Evolutionary conservation across 345 rosid species (phyloP).

Genomic region (Odontarrhena argentea): DNA sequence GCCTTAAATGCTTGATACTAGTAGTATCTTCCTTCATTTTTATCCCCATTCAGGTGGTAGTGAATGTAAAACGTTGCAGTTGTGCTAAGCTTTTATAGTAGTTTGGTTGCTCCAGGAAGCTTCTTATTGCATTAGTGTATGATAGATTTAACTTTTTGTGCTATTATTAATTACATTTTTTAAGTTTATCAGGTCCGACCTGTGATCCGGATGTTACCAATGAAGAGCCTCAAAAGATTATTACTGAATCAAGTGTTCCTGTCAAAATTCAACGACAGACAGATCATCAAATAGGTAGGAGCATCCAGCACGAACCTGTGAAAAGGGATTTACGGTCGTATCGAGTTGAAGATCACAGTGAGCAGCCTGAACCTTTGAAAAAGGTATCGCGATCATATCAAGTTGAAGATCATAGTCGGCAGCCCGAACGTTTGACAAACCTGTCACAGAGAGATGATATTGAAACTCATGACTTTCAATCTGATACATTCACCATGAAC

Average conservation of each 20-base stretch:
- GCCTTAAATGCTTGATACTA: constrained; percentile 29
- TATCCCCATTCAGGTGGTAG: constrained; percentile 20
- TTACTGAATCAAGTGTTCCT: constrained; percentile 49
- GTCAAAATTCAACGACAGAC: constrained; percentile 42
- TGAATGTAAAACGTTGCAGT: constrained; percentile 23
- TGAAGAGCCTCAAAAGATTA: constrained; percentile 54
- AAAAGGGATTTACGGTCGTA: constrained; percentile 30
- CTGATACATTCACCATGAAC: constrained; percentile 42
- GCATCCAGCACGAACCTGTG: constrained; percentile 45
- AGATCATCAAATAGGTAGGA: constrained; percentile 38
- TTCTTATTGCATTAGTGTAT: constrained; percentile 19
- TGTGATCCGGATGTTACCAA: constrained; percentile 52
- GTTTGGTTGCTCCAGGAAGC: constrained; percentile 11
- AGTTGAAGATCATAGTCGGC: constrained; percentile 36
- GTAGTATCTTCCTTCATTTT: constrained; percentile 30
- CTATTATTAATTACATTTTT: constrained; percentile 63
- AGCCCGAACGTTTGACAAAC: constrained; percentile 27
- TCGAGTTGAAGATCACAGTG: not conserved
- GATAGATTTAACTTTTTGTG: constrained; percentile 26
- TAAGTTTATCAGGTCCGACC: constrained; percentile 73
- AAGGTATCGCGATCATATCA: constrained; percentile 17
- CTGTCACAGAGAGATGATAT: constrained; percentile 51
- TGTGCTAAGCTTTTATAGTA: constrained; percentile 26
- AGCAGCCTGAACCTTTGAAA: constrained; percentile 31
- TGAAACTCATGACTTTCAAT: constrained; percentile 48